These are phyloP conservation scores for Casaregolazyma suthepensis DNA, from an alignment of 1,139 yeast species.

Conservation along the genomic window DNA sequence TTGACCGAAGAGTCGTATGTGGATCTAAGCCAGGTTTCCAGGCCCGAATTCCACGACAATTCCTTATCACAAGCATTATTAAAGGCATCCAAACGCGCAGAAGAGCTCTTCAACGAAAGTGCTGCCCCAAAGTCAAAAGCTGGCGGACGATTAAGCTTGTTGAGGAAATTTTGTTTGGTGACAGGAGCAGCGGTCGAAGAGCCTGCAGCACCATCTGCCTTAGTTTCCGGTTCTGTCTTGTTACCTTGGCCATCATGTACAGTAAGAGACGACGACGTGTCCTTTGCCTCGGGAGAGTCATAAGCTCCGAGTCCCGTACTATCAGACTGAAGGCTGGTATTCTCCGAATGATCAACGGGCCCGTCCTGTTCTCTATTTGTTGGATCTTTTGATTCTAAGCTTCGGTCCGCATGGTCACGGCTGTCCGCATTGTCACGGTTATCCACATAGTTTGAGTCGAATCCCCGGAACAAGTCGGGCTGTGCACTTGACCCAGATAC, in stretches of 20 bases:
- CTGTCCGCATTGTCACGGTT: not conserved
- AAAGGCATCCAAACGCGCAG: slow-evolving; percentile 25
- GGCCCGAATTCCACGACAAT: slow-evolving; percentile 31
- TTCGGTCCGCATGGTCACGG: not conserved
- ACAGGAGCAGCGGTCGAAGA: not conserved
- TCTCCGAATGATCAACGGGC: not conserved
- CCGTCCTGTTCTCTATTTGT: not conserved
- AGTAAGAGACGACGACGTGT: not conserved
- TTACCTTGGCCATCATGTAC: not conserved
- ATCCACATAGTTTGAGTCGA: not conserved
- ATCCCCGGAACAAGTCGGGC: not conserved
- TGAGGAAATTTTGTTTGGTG: slow-evolving; percentile 9
- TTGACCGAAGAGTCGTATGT: slow-evolving; percentile 15
- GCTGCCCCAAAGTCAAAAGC: slow-evolving; percentile 31
- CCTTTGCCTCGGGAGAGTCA: not conserved
- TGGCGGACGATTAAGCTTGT: slow-evolving; percentile 29
- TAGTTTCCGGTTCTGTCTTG: slow-evolving; percentile 6
- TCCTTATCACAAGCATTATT: slow-evolving; percentile 27
- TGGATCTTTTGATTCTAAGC: not conserved
- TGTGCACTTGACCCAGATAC: not conserved
- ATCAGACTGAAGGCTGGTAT: not conserved
- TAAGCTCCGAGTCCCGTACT: not conserved
- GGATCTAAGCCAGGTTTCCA: slow-evolving; percentile 30
- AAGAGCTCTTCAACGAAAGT: slow-evolving; percentile 25
- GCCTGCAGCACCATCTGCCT: slow-evolving; percentile 5